Base-by-base conservation (phyloP, 192 early-diverging fungal species). In the Backusella mclennaniae region DNA sequence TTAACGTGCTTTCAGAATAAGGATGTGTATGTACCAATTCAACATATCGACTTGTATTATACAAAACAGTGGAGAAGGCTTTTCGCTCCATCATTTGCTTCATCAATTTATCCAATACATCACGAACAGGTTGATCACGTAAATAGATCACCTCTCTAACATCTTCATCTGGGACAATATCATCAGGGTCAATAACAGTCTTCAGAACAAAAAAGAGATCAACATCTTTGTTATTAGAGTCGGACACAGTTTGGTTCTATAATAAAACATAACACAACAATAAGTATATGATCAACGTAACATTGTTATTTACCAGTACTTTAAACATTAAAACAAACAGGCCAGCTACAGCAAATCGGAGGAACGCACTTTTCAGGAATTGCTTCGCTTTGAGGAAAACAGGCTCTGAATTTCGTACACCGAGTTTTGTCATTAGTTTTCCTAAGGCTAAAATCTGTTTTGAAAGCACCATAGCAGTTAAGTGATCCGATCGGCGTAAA, bases 251-350 rank as follows among this genome's bases (percentile, higher is more conserved):
- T 79, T 82, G 84, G 15, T 83, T 82, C 66, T 77, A 66, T 59
- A 14, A 15, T 29, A 42, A 11, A 36, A 9, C 42, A 29, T 41
- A 72, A 69, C 39, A 41, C 11, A 70, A 1, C 3, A 36, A 12
- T 31, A 42, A 21, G 1, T 56, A 29, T 35, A 31, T 6, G 33
- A 53, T 1, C 4, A 39, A 14, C 42, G 21, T 26, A 35, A 44
- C 59, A 19, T 66, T 52, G 35, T 35, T 63, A 39, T 41, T 6
- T 33, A 33, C 4, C n/a, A 21, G 23, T 77, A 90, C 89, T 79
- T 90, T 90, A 53, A 90, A 90, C 26, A 90, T 84, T 19, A 90
- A 79, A 1, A 90, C 86, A 82, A 90, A 90, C n/a, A 90, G 79
- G 14, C 89, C 89, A 69, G 85, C 86, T 17, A 77, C 84, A 36